Percentiles rank a stretch among this genome's conserved stretches.
phyloP scores from a whole-genome alignment of 371 early-diverging fungal species.

The Mucor piriformis region DNA sequence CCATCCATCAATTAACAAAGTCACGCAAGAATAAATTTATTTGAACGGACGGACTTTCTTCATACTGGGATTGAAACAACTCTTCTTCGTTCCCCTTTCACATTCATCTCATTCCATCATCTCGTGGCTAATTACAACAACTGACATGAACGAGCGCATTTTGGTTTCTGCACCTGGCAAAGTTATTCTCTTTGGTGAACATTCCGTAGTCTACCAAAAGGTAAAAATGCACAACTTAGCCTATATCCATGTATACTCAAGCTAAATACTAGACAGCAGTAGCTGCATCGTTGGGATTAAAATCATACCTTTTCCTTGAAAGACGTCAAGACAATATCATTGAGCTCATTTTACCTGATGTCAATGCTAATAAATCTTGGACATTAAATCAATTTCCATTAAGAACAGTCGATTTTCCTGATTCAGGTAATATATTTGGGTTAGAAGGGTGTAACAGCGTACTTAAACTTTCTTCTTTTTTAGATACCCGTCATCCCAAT shows the following conservation, averaged over 20 bases:
- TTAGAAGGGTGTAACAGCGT: no score
- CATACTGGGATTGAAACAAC: not conserved
- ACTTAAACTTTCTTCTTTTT: not conserved
- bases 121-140: conserved; percentile 10
- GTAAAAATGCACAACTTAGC: no score
- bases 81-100: not conserved
- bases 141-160: conserved; percentile 20
- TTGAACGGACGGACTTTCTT: not conserved
- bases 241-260: no score
- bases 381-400: conserved; percentile 38
- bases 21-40: conserved; percentile 11
- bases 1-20: conserved; percentile 3
- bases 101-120: not conserved
- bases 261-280: conserved; percentile 55
- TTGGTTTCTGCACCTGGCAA: conserved; percentile 91
- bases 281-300: conserved; percentile 75
- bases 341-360: conserved; percentile 57
- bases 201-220: conserved; percentile 96
- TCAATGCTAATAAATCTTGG: conserved; percentile 48
- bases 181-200: conserved; percentile 97
- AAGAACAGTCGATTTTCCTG: conserved; percentile 10
- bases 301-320: conserved; percentile 61
- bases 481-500: conserved; percentile 42
- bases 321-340: conserved; percentile 43
- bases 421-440: conserved; percentile 21